Evolutionary conservation across 768 basidiomycete species (phyloP), one percentile per base, ranked within the genome.

Genomic region (Mycena maculata): DNA sequence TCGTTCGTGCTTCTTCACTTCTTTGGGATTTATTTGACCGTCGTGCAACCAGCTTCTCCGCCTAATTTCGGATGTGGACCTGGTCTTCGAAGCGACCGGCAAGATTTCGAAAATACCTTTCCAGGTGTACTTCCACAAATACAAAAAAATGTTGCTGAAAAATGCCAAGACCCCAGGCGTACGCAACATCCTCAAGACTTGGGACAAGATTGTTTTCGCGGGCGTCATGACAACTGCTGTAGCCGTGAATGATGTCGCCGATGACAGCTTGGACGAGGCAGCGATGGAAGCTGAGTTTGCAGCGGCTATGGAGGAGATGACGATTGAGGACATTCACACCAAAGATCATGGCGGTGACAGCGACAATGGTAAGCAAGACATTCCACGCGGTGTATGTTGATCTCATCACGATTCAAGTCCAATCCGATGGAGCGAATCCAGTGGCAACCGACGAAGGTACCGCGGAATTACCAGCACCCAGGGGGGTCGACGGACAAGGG

Each of bases 101-200:
- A 52, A 52, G 22, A 36, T 52, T 6, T 52, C 50, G 1, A 22
- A 22, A 6, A 52, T 52, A 8, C 50, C 50, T 2, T 52, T 33
- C n/a, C 50, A 30, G 8, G 11, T 28, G 1, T 52, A 52, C 50
- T 52, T 52, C 13, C 50, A 23, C 33, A 27, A 31, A 20, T 52
- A 52, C 31, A 52, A 52, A 36, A 52, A 52, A 16, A 33, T 23
- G 31, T 16, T 52, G 31, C 33, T 52, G 50, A 52, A 52, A 23
- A 52, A 33, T 15, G 31, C 30, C 7, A 13, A 10, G n/a, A 33
- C 31, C 4, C 50, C 50, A 2, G 50, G 50, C 22, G 30, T 33
- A 2, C 20, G n/a, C 9, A 31, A 52, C 18, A 33, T 52, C 31
- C 8, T 52, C 7, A 33, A 28, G 22, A 16, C 13, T 23, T 52